Evolutionary conservation across 345 rosid genomes (phyloP), one percentile per base, ranked within the genome.

Genomic region (Atalantia buxifolia): DNA sequence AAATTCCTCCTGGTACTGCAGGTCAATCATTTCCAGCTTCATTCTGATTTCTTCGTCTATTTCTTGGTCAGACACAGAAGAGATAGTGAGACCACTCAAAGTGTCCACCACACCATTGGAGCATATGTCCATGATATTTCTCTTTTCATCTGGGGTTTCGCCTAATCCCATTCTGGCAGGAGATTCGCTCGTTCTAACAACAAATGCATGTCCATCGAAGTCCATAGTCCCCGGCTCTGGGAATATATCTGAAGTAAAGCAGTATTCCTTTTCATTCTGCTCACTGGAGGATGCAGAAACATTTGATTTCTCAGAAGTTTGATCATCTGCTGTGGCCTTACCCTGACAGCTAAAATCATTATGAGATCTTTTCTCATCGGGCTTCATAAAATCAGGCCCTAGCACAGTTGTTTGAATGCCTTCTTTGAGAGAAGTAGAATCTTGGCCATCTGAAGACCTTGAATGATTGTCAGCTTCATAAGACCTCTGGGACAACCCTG

Each of bases 21-120:
- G 77, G 77, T 94, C 97, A 63, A 92, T 92, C 71, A 74, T 83
- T 74, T 82, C 85, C 35, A 94, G 81, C 85, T 89, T 93, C 72
- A 77, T 40, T 81, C 79, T 86, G 63, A 90, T 76, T 66, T 83
- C 88, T 55, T 84, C 88, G 27, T 88, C 83, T 66, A 82, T 87
- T 28, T 74, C 83, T 12, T 25, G 36, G 33, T 75, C 69, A 2
- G 82, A 40, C 2, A 69, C 8, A 55, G 76, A 69, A 45, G 53
- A 63, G 27, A 59, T 19, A 22, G 69, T 72, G 64, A 53, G 79
- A 75, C 65, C 45, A 10, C 9, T 57, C 64, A 9, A 22, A 71
- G 74, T 48, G 35, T 31, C 66, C 48, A 48, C 67, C 35, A 21
- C 76, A 28, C 61, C 69, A 42, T 71, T 79, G 38, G 50, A 40